phyloP scores from a whole-genome alignment of 352 stramenopile genomes.

The Globisporangium irregulare region DNA sequence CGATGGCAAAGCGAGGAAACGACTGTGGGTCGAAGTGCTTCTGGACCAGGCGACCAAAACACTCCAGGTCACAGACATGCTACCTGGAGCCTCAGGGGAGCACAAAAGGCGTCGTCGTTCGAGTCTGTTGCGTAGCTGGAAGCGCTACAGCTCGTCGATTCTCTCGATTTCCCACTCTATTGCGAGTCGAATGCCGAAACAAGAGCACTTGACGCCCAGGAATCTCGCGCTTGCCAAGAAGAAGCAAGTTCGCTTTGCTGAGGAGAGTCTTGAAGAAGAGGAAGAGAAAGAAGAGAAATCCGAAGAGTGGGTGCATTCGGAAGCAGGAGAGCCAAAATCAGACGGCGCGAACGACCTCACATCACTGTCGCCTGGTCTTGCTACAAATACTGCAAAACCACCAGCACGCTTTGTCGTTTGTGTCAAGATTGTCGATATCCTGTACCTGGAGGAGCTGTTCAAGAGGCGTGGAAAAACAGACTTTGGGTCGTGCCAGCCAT shows the following conservation, averaged over 20 bases:
- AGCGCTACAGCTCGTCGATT: slow-evolving; percentile 71
- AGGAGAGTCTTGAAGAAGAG: slow-evolving; percentile 22
- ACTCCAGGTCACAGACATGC: slow-evolving; percentile 74
- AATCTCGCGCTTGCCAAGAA: slow-evolving; percentile 26
- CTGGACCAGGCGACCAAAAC: slow-evolving; percentile 82
- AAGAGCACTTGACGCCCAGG: not conserved
- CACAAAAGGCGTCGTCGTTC: slow-evolving; percentile 63
- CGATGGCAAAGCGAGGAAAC: slow-evolving; percentile 52
- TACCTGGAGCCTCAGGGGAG: slow-evolving; percentile 68
- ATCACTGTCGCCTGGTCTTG: not conserved
- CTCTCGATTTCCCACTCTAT: slow-evolving; percentile 60
- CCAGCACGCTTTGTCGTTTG: slow-evolving; percentile 24
- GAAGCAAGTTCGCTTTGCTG: slow-evolving; percentile 65
- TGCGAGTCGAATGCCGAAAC: slow-evolving; percentile 14
- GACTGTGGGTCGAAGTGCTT: slow-evolving; percentile 74
- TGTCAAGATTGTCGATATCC: slow-evolving; percentile 48
- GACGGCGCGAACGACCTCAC: not conserved
- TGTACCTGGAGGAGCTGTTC: slow-evolving; percentile 49
- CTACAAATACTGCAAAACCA: not conserved
- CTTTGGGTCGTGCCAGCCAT: slow-evolving; percentile 42
- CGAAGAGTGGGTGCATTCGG: slow-evolving; percentile 3
- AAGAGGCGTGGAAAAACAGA: slow-evolving; percentile 45
- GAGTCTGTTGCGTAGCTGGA: slow-evolving; percentile 76
- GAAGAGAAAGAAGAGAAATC: slow-evolving; percentile 19
- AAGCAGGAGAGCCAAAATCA: not conserved